Base-by-base conservation (phyloP, 2,329 filamentous ascomycete species). In the Fusarium staphyleae region DNA sequence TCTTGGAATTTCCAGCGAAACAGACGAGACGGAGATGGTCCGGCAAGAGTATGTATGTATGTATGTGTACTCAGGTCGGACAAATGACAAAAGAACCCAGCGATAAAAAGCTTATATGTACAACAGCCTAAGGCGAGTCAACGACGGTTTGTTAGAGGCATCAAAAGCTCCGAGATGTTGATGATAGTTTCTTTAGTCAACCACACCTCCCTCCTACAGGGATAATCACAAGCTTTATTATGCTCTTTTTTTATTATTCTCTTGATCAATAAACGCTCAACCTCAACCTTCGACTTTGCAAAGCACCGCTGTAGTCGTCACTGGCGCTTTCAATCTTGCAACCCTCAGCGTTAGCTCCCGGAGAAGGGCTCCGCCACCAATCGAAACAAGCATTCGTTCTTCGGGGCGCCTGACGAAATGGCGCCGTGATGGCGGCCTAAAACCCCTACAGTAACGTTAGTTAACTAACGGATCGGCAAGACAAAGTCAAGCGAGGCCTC, bases 261-360 rank as follows among this genome's bases (percentile, higher is more conserved):
- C n/a, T n/a, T n/a, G n/a, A n/a, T 22, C 19, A 22, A 22, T 22
- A 22, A 22, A 22, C 19, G 19, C 54, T 44, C 30, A 16, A 42
- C 24, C 28, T 48, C 16, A 22, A 39, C 16, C 18, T 37, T 37
- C 35, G 14, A 9, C n/a, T 37, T 37, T 24, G 19, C 24, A 26
- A 30, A 28, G 30, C 34, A 52, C 18, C 19, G 24, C 36, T 18
- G 19, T 22, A 47, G 41, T 55, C 52, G 47, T 51, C 52, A 43
- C 46, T 50, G 46, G 46, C 52, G 52, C 46, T 37, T 24, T 22
- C n/a, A 6, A 15, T 37, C 52, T 46, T 50, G 46, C 30, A 22
- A 32, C 36, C 19, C 6, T 22, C 19, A 22, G 19, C 19, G 19
- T 52, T 59, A 64, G 61, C 37, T 64, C 60, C 61, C 60, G 61